A percentile compares a stretch with the other conserved stretches of the same genome.
These are phyloP conservation scores for Termitomyces sp. DNA, from an alignment of 768 basidiomycete genomes.

Conservation along the genomic window DNA sequence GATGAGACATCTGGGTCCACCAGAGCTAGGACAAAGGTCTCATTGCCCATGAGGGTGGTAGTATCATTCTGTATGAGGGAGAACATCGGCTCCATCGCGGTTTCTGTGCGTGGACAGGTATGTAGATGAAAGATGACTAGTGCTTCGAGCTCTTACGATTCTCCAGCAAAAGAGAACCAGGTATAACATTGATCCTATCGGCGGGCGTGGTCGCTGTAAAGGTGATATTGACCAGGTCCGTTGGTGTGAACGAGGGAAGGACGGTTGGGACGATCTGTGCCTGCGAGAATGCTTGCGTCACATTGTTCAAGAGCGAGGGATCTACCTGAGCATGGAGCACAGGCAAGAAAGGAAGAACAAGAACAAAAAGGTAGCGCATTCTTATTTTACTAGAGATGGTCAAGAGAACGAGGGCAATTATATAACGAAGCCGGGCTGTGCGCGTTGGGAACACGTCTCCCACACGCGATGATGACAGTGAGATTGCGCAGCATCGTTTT, in stretches of 20 bases:
- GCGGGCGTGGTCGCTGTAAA: conserved; percentile 31
- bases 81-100: conserved; percentile 29
- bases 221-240: conserved; percentile 29
- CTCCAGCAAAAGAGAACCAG: conserved; percentile 32
- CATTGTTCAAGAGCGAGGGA: conserved; percentile 14
- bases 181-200: conserved; percentile 26
- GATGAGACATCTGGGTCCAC: conserved; percentile 44
- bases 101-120: conserved; percentile 21
- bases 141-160: conserved; percentile 25
- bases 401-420: not conserved
- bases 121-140: not conserved
- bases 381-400: not conserved
- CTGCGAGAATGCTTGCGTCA: conserved; percentile 28
- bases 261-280: conserved; percentile 39
- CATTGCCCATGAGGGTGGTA: conserved; percentile 15
- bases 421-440: not conserved
- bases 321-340: conserved; percentile 13
- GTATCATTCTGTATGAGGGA: conserved; percentile 24
- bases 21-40: conserved; percentile 34
- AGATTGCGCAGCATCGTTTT: not conserved
- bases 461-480: not conserved
- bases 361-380: not conserved
- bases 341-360: conserved; percentile 10
- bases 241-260: conserved; percentile 35
- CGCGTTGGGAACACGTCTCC: not conserved